These are phyloP conservation scores for Allantophomopsis lycopodina DNA, from an alignment of 2,329 filamentous ascomycete genomes.

Conservation along the genomic window DNA sequence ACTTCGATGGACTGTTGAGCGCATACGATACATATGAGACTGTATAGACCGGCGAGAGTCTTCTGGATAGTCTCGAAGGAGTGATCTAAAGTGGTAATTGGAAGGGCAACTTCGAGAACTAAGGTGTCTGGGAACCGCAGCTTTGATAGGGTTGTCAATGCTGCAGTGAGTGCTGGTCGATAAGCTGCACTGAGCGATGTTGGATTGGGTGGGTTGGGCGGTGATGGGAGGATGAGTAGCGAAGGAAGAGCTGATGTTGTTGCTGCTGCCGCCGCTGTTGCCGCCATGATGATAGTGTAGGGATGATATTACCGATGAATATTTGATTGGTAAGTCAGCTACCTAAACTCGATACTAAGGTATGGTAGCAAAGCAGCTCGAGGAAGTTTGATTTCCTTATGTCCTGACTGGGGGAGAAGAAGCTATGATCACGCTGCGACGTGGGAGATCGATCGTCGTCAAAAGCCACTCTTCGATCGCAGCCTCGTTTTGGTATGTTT, in stretches of 20 bases:
- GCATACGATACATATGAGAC: conserved; percentile 60
- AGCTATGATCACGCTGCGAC: too few species aligned
- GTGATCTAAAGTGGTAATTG: conserved; percentile 37
- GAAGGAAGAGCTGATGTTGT: conserved; percentile 22
- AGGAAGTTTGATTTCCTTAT: too few species aligned
- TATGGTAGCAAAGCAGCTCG: too few species aligned
- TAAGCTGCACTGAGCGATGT: conserved; percentile 43
- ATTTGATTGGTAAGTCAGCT: too few species aligned
- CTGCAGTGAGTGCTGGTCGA: conserved; percentile 38
- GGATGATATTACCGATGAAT: too few species aligned
- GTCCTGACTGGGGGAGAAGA: too few species aligned
- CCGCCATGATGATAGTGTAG: background rate
- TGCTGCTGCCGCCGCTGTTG: background rate
- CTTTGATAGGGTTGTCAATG: conserved; percentile 30
- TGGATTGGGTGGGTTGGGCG: conserved; percentile 39
- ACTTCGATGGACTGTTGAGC: conserved; percentile 47
- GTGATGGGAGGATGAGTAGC: conserved; percentile 49
- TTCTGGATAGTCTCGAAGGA: conserved; percentile 57
- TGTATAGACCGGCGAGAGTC: conserved; percentile 67
- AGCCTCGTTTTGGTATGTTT: too few species aligned
- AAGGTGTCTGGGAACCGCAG: conserved; percentile 15
- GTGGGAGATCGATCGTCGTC: too few species aligned
- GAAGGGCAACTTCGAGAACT: conserved; percentile 45
- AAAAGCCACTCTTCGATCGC: too few species aligned
- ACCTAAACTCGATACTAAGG: too few species aligned